These are phyloP conservation scores for Neurospora crassa DNA, from an alignment of 2,329 filamentous ascomycete species.

Conservation along the genomic window DNA sequence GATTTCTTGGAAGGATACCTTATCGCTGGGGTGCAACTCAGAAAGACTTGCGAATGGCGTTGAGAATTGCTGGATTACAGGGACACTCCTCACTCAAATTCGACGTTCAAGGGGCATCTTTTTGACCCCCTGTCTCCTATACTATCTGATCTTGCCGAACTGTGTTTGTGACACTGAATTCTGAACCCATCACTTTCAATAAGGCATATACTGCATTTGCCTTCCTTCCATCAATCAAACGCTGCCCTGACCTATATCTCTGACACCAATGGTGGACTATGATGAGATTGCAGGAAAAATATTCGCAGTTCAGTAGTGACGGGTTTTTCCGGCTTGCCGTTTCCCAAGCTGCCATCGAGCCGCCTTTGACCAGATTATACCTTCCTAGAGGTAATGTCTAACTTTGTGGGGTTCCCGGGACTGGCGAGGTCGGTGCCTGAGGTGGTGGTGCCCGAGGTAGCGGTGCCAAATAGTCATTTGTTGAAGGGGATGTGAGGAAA, in stretches of 20 bases:
- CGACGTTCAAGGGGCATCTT: background rate
- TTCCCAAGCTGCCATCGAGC: slow-evolving; percentile 6
- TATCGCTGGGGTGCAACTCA: background rate
- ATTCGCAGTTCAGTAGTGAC: background rate
- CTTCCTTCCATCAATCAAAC: background rate
- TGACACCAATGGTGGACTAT: background rate
- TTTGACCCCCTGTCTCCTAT: background rate
- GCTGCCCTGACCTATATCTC: background rate
- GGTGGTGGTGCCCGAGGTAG: background rate
- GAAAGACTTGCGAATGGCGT: background rate
- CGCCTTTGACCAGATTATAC: slow-evolving; percentile 15
- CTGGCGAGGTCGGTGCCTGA: too few relatives aligned
- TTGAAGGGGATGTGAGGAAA: slow-evolving; percentile 17
- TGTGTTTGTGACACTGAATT: background rate
- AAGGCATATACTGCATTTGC: background rate
- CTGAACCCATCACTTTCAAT: background rate
- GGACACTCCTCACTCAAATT: background rate
- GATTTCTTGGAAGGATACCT: background rate
- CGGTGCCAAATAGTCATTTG: slow-evolving; percentile 22
- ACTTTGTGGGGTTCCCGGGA: too few relatives aligned
- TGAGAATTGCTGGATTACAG: background rate
- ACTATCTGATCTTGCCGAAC: background rate
- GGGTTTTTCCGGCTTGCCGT: background rate
- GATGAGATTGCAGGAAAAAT: background rate
- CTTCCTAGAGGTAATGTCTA: too few relatives aligned